phyloP scores from a whole-genome alignment of 2,329 filamentous ascomycete species.

The Seiridium cupressi region DNA sequence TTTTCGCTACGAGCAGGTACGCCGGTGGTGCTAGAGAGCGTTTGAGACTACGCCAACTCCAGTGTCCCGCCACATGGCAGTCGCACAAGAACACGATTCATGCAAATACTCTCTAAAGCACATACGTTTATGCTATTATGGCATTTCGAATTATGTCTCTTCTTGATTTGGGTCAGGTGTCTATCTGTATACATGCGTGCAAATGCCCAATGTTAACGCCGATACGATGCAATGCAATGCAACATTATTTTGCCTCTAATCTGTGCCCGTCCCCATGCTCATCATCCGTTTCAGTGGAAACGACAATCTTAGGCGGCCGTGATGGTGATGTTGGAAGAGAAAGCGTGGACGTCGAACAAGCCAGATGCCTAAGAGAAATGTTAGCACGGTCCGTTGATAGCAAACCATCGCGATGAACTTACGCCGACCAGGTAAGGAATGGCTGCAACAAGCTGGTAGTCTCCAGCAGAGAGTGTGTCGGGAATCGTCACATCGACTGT shows the following conservation, averaged over 20 bases:
- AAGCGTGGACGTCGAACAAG: conserved; percentile 11
- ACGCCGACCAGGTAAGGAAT: conserved; percentile 27
- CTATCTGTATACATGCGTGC: neutral
- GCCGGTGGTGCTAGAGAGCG: too few species aligned
- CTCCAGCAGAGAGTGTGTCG: conserved; percentile 13
- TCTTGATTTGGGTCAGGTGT: too few species aligned
- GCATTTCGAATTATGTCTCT: neutral
- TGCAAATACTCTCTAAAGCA: too few species aligned
- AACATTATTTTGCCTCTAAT: neutral
- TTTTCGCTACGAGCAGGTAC: too few species aligned
- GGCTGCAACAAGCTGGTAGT: conserved; percentile 22
- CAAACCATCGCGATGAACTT: conserved; percentile 10
- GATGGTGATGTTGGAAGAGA: conserved; percentile 18
- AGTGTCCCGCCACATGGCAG: too few species aligned
- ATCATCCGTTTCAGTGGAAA: too few species aligned
- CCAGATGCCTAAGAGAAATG: conserved; percentile 21
- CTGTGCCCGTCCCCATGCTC: too few species aligned
- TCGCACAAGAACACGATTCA: too few species aligned
- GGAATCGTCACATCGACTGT: conserved; percentile 17
- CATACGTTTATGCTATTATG: too few species aligned
- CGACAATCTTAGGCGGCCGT: neutral
- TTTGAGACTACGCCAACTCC: too few species aligned
- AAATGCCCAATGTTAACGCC: neutral
- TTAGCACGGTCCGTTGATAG: conserved; percentile 1
- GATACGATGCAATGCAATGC: conserved; percentile 1